Evolutionary conservation across 2,329 filamentous ascomycete species (phyloP).

Genomic region (Arthrobotrys sphaeroides): DNA sequence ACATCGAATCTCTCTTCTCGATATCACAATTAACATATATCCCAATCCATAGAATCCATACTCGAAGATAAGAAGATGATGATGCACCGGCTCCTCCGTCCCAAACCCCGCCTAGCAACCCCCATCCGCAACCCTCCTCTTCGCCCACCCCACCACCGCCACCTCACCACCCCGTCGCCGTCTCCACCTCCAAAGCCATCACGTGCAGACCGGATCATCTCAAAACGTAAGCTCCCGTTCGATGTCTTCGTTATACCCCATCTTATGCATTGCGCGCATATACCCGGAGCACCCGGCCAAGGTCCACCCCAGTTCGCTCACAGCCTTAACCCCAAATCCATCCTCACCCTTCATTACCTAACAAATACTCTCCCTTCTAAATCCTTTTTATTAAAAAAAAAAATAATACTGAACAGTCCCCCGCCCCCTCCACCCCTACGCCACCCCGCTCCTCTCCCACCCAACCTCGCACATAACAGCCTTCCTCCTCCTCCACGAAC

Average conservation of each 20-base stretch:
- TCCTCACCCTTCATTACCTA: too few relatives aligned
- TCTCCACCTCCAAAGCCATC: not conserved
- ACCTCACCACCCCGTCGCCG: not conserved
- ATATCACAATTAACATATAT: too few relatives aligned
- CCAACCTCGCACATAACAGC: conserved; percentile 84
- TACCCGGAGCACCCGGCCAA: too few relatives aligned
- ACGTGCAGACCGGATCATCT: conserved; percentile 32
- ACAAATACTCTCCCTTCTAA: too few relatives aligned
- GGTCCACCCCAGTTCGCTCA: too few relatives aligned
- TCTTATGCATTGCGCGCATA: not conserved
- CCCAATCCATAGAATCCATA: not conserved
- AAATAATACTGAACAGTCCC: conserved; percentile 38
- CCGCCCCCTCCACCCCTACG: conserved; percentile 64
- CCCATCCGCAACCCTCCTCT: not conserved
- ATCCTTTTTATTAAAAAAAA: too few relatives aligned
- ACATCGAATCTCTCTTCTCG: too few relatives aligned
- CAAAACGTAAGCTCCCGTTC: conserved; percentile 14
- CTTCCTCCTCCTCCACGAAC: conserved; percentile 89
- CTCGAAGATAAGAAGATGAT: too few relatives aligned
- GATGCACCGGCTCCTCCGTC: too few relatives aligned
- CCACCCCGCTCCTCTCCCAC: conserved; percentile 74
- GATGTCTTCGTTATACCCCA: too few relatives aligned
- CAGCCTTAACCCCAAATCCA: too few relatives aligned
- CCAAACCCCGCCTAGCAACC: not conserved
- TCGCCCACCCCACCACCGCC: not conserved